Percentiles rank a stretch among this genome's conserved stretches.
These are phyloP conservation scores for Inga leiocalycina DNA, from an alignment of 306 rosid species.

Conservation along the genomic window DNA sequence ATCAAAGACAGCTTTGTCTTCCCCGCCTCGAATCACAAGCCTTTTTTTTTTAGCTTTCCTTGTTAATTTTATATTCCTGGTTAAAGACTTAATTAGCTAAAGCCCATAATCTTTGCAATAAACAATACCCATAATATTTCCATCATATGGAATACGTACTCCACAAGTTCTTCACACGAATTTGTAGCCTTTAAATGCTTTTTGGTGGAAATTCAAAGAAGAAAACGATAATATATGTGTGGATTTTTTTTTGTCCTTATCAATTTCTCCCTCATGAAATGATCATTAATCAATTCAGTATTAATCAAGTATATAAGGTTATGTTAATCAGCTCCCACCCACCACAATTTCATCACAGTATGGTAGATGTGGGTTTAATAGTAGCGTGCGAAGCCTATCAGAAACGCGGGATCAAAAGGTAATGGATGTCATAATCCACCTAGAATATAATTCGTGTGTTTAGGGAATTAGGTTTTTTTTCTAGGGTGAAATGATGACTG, in stretches of 20 bases:
- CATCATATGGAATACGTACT: background rate
- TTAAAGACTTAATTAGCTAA: background rate
- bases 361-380: background rate
- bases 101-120: background rate
- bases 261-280: background rate
- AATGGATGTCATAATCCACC: constrained; percentile 41
- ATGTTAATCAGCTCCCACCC: background rate
- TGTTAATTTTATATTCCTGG: background rate
- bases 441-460: constrained; percentile 31
- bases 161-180: background rate
- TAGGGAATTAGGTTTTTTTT: constrained; percentile 33
- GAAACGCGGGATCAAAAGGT: constrained; percentile 31
- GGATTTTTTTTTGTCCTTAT: too few relatives aligned
- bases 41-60: background rate
- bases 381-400: constrained; percentile 23
- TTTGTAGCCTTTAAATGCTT: background rate
- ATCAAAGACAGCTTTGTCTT: constrained; percentile 81
- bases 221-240: background rate
- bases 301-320: background rate
- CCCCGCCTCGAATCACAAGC: constrained; percentile 54
- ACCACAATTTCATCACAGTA: background rate
- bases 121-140: background rate
- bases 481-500: constrained; percentile 49
- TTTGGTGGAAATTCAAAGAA: background rate
- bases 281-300: background rate